A percentile compares a stretch with the other conserved stretches of the same genome.
Evolutionary conservation across 2,329 filamentous ascomycete genomes (phyloP).

Genomic region (Fusarium penzigii): DNA sequence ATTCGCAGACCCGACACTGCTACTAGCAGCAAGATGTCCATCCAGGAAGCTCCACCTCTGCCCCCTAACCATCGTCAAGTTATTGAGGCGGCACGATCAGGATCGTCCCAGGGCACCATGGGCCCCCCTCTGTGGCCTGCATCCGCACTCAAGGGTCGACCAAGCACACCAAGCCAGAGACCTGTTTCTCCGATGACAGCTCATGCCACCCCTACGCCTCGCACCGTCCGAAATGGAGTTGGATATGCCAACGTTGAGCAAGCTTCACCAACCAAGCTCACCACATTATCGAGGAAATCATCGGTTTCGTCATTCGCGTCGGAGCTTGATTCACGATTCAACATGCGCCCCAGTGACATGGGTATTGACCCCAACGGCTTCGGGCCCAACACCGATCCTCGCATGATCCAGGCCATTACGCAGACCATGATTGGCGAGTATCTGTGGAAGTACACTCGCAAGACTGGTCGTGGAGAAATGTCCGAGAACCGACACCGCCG

Average conservation of each 20-base stretch:
- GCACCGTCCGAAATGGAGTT: slow-evolving; percentile 46
- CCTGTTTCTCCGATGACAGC: slow-evolving; percentile 48
- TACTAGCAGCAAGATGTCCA: slow-evolving; percentile 58
- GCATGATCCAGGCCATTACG: slow-evolving; percentile 98
- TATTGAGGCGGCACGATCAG: slow-evolving; percentile 75
- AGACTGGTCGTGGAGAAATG: slow-evolving; percentile 83
- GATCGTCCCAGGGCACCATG: slow-evolving; percentile 63
- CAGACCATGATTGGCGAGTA: slow-evolving; percentile 99
- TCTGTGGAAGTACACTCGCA: slow-evolving; percentile 98
- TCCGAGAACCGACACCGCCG: slow-evolving; percentile 88
- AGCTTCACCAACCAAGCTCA: slow-evolving; percentile 49
- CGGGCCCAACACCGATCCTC: slow-evolving; percentile 78
- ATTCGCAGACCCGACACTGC: slow-evolving; percentile 69
- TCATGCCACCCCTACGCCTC: slow-evolving; percentile 61
- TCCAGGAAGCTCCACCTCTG: slow-evolving; percentile 64
- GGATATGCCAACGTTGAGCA: slow-evolving; percentile 49
- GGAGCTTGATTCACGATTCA: slow-evolving; percentile 89
- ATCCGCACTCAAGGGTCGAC: slow-evolving; percentile 63
- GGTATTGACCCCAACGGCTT: slow-evolving; percentile 59
- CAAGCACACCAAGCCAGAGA: slow-evolving; percentile 61
- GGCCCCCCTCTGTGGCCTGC: slow-evolving; percentile 83
- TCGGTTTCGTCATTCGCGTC: slow-evolving; percentile 96
- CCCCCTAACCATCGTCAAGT: slow-evolving; percentile 80
- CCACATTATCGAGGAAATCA: slow-evolving; percentile 54
- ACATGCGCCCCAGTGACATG: slow-evolving; percentile 62